Percentiles rank a stretch among this genome's conserved stretches.
These are phyloP conservation scores for Trichoderma sp. DNA, from an alignment of 2,329 filamentous ascomycete genomes.

Conservation along the genomic window DNA sequence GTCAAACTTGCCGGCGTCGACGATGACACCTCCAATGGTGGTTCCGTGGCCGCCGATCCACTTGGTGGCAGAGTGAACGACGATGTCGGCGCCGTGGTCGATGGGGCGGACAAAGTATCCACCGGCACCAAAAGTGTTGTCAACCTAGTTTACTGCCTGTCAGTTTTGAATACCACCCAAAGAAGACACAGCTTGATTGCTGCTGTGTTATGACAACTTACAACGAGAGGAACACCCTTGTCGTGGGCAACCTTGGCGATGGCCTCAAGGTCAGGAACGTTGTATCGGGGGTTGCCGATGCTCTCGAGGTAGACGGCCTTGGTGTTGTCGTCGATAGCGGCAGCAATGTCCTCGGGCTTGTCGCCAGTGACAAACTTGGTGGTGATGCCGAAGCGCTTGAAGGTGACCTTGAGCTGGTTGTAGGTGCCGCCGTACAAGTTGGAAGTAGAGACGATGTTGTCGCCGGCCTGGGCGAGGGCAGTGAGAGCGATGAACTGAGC, in stretches of 20 bases:
- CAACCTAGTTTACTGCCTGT: constrained; percentile 52
- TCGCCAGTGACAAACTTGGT: constrained; percentile 88
- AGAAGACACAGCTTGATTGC: neutral
- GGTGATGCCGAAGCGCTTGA: constrained; percentile 80
- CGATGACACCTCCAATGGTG: constrained; percentile 80
- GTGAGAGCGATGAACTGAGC: constrained; percentile 89
- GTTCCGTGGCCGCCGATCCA: constrained; percentile 97
- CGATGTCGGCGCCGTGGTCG: constrained; percentile 86
- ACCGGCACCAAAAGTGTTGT: constrained; percentile 94
- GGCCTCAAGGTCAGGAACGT: constrained; percentile 84
- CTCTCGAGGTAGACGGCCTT: constrained; percentile 91
- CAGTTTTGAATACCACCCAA: neutral
- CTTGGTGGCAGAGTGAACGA: constrained; percentile 92
- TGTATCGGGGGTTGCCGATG: constrained; percentile 92
- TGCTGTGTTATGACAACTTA: constrained; percentile 31
- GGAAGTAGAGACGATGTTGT: constrained; percentile 89
- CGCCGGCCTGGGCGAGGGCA: constrained; percentile 79
- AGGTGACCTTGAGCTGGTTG: constrained; percentile 92
- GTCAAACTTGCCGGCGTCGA: constrained; percentile 90
- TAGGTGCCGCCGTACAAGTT: constrained; percentile 95
- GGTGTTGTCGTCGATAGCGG: constrained; percentile 85
- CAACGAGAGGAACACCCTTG: constrained; percentile 64
- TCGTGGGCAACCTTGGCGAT: constrained; percentile 76
- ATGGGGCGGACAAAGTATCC: constrained; percentile 86
- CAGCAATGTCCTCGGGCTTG: constrained; percentile 72